A percentile compares a stretch with the other conserved stretches of the same genome.
phyloP scores from a whole-genome alignment of 2,329 filamentous ascomycete species.

The Sarocladium strictum region DNA sequence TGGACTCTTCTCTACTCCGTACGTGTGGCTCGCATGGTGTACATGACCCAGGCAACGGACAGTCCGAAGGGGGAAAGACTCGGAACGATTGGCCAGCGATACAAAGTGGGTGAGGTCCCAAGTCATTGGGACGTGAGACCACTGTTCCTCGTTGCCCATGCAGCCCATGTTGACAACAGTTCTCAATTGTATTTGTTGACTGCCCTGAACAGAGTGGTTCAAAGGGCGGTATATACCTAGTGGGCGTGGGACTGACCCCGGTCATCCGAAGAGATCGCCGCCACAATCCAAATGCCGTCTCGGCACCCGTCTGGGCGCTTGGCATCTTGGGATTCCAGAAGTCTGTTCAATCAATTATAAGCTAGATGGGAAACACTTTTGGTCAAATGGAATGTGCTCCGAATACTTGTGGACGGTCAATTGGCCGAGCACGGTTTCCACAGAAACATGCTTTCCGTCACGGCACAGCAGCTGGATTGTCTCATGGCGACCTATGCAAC shows the following conservation, averaged over 20 bases:
- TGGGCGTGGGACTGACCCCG: background rate
- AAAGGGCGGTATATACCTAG: too few relatives aligned
- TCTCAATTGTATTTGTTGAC: too few relatives aligned
- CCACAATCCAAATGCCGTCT: background rate
- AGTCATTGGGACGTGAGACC: too few relatives aligned
- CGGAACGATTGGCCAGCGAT: too few relatives aligned
- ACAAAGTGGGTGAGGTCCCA: too few relatives aligned
- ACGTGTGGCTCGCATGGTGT: background rate
- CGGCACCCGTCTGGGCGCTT: constrained; percentile 8
- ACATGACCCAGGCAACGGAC: background rate
- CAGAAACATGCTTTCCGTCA: background rate
- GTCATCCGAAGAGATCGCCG: constrained; percentile 4
- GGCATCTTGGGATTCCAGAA: background rate
- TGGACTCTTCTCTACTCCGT: background rate
- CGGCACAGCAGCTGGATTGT: background rate
- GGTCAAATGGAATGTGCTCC: background rate
- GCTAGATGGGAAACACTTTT: background rate
- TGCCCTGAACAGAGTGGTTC: too few relatives aligned
- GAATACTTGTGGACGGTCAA: background rate
- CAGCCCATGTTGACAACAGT: too few relatives aligned
- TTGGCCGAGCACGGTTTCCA: background rate
- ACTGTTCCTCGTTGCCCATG: too few relatives aligned
- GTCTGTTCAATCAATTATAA: background rate
- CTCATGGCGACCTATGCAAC: constrained; percentile 3
- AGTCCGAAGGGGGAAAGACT: too few relatives aligned